These are phyloP conservation scores for Pseudogymnoascus sp. DNA, from an alignment of 2,329 filamentous ascomycete species.

Conservation along the genomic window DNA sequence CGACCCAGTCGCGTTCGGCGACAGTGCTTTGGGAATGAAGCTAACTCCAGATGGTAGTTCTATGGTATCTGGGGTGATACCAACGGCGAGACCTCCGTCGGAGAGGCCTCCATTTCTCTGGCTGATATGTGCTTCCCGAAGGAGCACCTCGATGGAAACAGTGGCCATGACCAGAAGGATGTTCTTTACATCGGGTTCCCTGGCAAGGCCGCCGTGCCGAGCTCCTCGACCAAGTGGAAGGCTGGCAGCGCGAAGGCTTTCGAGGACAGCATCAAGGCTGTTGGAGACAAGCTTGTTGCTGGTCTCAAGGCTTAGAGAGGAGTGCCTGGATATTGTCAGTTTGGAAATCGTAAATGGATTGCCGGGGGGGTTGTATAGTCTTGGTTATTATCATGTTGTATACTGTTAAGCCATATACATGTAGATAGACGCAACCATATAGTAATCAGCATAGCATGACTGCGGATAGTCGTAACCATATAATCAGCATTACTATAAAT, in stretches of 20 bases:
- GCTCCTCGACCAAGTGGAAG: neutral
- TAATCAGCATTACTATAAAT: neutral
- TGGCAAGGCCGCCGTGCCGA: neutral
- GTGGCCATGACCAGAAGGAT: neutral
- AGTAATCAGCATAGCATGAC: neutral
- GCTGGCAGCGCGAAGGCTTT: neutral
- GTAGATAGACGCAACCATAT: neutral
- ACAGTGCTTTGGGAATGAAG: neutral
- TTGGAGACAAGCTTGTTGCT: constrained; percentile 7
- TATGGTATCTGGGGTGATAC: constrained; percentile 9
- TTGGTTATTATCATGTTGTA: neutral
- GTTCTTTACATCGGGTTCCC: constrained; percentile 10
- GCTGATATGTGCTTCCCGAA: constrained; percentile 4
- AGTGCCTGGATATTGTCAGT: neutral
- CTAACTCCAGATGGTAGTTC: neutral
- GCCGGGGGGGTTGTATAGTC: neutral
- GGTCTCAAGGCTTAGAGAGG: neutral
- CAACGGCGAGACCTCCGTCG: constrained; percentile 5
- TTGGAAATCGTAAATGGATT: neutral
- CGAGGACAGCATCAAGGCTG: neutral
- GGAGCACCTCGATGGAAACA: neutral
- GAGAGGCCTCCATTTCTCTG: constrained; percentile 9
- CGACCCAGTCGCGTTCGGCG: neutral
- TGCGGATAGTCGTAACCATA: neutral
- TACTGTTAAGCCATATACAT: neutral